Base-by-base conservation (phyloP, 306 rosid species). In the Pterocarpus santalinus region DNA sequence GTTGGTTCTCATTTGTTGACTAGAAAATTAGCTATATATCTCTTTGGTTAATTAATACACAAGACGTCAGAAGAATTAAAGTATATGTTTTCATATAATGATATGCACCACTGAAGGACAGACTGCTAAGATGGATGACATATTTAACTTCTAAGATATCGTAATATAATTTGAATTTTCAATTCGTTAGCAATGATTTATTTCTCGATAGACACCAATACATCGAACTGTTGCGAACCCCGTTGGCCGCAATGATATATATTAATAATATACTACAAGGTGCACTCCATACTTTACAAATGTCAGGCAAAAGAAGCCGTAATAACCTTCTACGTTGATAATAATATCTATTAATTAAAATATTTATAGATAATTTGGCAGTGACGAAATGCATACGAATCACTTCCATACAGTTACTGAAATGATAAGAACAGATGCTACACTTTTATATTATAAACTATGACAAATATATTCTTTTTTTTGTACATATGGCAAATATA, bases 341-440 rank as follows among this genome's bases (percentile, higher is more conserved):
- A 73, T 78, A 75, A 83, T 78, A 66, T 66, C 85, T 75, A 36
- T 39, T 33, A 65, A 72, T 66, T 86, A 72, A 60, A 68, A 76
- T 71, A 71, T 33, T 13, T 49, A 80, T 56, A 39, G 53, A 68
- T 73, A 43, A 46, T 69, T 78, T 44, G 77, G n/a, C 64, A 73
- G 81, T 68, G 81, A 66, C 71, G 35, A 75, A 72, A 71, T 65
- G 71, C 53, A 64, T 66, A 52, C 57, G 46, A 38, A 86, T 86
- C 79, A 63, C 68, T 78, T 15, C 81, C 88, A 79, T 36, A 64
- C 52, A 67, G 38, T 81, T 81, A 65, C 43, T 67, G 60, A 70
- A 63, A 71, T 71, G 81, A 82, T 75, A 82, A 79, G 82, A 72
- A 80, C 77, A 65, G 56, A 84, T 74, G 65, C 68, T 79, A 65